Evolutionary conservation across 805 yeast genomes (phyloP).

Genomic region (Kazachstania taianensis): DNA sequence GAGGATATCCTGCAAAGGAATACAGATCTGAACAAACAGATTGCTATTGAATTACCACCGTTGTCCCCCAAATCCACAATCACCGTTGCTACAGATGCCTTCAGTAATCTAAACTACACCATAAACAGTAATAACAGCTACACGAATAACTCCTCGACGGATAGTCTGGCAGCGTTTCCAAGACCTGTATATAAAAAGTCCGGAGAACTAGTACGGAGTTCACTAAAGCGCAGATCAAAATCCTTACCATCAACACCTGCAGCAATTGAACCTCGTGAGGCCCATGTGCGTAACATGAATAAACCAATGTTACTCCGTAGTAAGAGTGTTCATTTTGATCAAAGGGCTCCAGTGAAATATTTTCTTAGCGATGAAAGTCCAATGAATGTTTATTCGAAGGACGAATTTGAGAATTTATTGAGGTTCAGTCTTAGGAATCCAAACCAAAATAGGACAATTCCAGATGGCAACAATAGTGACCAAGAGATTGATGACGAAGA

Average conservation of each 20-base stretch:
- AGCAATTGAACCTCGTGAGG: neutral
- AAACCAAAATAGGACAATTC: neutral
- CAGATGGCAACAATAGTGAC: neutral
- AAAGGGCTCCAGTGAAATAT: constrained; percentile 59
- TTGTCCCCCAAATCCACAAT: constrained; percentile 10
- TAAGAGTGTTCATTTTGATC: constrained; percentile 76
- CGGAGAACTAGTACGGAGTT: constrained; percentile 56
- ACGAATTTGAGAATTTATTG: constrained; percentile 25
- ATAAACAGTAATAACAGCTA: neutral
- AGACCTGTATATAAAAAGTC: constrained; percentile 61
- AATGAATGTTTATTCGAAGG: constrained; percentile 44
- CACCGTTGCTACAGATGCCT: constrained; percentile 4
- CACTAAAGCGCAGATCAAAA: constrained; percentile 29
- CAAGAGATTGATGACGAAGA: neutral
- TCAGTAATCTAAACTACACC: constrained; percentile 3
- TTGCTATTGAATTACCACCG: constrained; percentile 11
- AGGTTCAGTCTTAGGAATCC: constrained; percentile 4
- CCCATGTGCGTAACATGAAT: neutral
- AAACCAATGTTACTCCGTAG: constrained; percentile 40
- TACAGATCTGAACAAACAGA: constrained; percentile 21
- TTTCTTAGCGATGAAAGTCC: constrained; percentile 73
- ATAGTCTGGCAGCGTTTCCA: constrained; percentile 14
- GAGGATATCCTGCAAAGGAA: constrained; percentile 24
- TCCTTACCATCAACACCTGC: constrained; percentile 35
- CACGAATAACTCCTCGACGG: constrained; percentile 6